phyloP scores from a whole-genome alignment of 768 basidiomycete genomes.

The Macrolepiota albuminosa region DNA sequence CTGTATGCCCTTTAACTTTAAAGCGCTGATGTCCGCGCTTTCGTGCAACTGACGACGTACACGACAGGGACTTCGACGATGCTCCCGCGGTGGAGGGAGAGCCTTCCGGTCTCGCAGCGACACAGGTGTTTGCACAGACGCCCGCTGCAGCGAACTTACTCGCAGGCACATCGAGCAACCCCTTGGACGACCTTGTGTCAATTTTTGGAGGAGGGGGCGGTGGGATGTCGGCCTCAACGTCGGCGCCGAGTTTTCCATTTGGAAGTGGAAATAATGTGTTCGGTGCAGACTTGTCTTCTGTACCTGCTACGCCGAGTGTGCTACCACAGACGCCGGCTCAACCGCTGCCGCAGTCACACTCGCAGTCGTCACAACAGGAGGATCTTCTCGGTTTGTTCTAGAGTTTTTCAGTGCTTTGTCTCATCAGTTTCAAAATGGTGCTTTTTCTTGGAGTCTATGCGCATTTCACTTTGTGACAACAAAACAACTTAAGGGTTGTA shows the following conservation, averaged over 20 bases:
- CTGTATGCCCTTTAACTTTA: constrained; percentile 37
- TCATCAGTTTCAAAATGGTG: background rate
- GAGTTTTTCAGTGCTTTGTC: constrained; percentile 7
- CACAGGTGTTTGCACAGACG: constrained; percentile 63
- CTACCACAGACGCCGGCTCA: constrained; percentile 15
- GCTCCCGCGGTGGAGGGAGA: constrained; percentile 52
- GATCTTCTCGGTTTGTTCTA: constrained; percentile 52
- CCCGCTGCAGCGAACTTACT: constrained; percentile 73
- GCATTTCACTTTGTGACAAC: background rate
- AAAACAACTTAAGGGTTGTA: background rate
- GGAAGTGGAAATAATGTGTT: constrained; percentile 18
- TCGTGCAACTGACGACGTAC: constrained; percentile 2
- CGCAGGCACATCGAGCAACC: constrained; percentile 79
- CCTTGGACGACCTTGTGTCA: constrained; percentile 89
- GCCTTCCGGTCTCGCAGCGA: constrained; percentile 75
- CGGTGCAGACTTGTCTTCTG: constrained; percentile 22
- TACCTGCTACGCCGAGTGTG: constrained; percentile 22
- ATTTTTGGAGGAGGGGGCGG: constrained; percentile 66
- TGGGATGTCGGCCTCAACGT: constrained; percentile 18
- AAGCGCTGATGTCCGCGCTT: background rate
- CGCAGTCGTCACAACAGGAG: constrained; percentile 35
- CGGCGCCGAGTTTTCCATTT: constrained; percentile 19
- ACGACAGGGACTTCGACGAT: constrained; percentile 79
- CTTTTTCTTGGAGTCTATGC: background rate
- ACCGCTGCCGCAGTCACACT: constrained; percentile 20